A percentile compares a stretch with the other conserved stretches of the same genome.
Conservation (phyloP, 257 asterid species). For the Henckelia pumila region DNA sequence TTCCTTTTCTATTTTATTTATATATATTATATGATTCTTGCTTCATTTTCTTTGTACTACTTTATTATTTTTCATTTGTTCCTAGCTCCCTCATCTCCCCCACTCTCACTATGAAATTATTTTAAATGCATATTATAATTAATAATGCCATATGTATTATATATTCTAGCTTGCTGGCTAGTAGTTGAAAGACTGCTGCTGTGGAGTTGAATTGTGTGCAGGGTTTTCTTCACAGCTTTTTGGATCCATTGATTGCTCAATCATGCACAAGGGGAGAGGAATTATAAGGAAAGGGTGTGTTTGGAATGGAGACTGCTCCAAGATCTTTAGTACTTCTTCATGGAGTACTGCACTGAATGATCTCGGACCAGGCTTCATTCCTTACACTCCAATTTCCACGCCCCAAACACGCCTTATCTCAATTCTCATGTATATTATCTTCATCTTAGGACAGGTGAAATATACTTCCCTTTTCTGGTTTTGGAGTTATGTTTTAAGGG, state of each 20-base stretch:
- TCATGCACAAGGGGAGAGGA: slow-evolving; percentile 28
- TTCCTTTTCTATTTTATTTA: slow-evolving; percentile 3
- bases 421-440: no score
- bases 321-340: slow-evolving; percentile 26
- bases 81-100: slow-evolving; percentile 18
- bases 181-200: slow-evolving; percentile 21
- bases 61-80: background rate
- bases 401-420: background rate
- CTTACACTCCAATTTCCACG: slow-evolving; percentile 44
- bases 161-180: background rate
- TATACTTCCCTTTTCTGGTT: background rate
- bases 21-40: background rate
- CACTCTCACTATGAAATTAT: no score
- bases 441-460: background rate
- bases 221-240: slow-evolving; percentile 26
- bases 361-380: slow-evolving; percentile 99
- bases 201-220: slow-evolving; percentile 36
- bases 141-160: background rate
- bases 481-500: background rate
- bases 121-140: slow-evolving; percentile 26
- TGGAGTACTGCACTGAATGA: slow-evolving; percentile 13
- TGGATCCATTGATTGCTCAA: slow-evolving; percentile 35
- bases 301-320: slow-evolving; percentile 32
- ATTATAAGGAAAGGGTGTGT: slow-evolving; percentile 42
- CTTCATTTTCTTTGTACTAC: background rate